A percentile compares a stretch with the other conserved stretches of the same genome.
phyloP scores from a whole-genome alignment of 441 rosid genomes.

The Corymbia calophylla region DNA sequence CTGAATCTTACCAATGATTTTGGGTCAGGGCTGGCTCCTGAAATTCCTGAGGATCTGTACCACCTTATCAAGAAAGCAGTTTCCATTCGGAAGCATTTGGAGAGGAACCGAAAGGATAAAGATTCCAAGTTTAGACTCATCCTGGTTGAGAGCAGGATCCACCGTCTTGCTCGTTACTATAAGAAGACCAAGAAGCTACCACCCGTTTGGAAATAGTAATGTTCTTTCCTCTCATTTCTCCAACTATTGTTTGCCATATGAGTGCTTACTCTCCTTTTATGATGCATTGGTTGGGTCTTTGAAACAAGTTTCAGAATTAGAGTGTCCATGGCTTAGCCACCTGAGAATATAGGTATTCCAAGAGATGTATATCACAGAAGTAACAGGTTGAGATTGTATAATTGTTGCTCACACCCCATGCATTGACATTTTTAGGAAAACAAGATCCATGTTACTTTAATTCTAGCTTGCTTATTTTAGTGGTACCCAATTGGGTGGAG shows the following conservation, averaged over 20 bases:
- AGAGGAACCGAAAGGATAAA: slow-evolving; percentile 82
- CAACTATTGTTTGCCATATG: background rate
- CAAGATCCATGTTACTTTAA: background rate
- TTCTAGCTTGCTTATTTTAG: background rate
- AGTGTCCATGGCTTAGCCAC: background rate
- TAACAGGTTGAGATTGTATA: background rate
- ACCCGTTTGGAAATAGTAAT: slow-evolving; percentile 81
- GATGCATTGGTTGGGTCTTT: background rate
- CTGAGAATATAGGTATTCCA: background rate
- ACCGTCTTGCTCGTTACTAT: slow-evolving; percentile 75
- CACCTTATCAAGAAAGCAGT: slow-evolving; percentile 81
- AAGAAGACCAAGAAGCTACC: slow-evolving; percentile 89
- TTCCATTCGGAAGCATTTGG: slow-evolving; percentile 76
- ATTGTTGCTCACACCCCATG: background rate
- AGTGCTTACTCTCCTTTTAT: background rate
- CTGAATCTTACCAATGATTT: background rate
- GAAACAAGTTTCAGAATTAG: background rate
- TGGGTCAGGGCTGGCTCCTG: slow-evolving; percentile 58
- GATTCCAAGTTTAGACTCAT: slow-evolving; percentile 81
- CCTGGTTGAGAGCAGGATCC: slow-evolving; percentile 79
- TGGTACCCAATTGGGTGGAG: background rate
- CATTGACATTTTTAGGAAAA: background rate
- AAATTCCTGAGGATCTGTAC: slow-evolving; percentile 77
- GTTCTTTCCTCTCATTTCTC: background rate
- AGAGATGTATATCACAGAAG: background rate